These are phyloP conservation scores for Massariosphaeria phaeospora DNA, from an alignment of 495 filamentous ascomycete genomes.

Conservation along the genomic window DNA sequence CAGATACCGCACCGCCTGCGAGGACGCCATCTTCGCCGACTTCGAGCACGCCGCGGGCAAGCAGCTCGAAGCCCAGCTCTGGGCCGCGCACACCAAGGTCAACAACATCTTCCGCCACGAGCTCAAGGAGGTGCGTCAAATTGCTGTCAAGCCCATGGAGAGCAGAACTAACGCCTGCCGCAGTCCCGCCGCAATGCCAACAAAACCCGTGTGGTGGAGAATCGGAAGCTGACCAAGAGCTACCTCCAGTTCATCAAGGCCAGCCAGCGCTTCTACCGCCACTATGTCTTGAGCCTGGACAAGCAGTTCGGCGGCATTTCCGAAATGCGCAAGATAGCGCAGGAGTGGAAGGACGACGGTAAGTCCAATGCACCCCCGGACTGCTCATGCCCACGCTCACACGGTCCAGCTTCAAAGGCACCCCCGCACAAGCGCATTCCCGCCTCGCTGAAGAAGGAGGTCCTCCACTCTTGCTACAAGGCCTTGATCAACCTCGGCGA, in stretches of 20 bases:
- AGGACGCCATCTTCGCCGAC: slow-evolving; percentile 67
- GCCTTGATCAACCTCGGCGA: slow-evolving; percentile 85
- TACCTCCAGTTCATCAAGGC: slow-evolving; percentile 82
- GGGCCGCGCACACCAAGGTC: slow-evolving; percentile 71
- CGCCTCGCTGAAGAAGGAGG: slow-evolving; percentile 48
- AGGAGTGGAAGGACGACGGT: slow-evolving; percentile 28
- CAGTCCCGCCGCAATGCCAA: slow-evolving; percentile 44
- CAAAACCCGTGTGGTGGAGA: slow-evolving; percentile 67
- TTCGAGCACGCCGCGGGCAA: slow-evolving; percentile 61
- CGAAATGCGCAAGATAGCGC: slow-evolving; percentile 49
- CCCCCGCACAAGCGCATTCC: slow-evolving; percentile 39
- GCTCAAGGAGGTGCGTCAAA: slow-evolving; percentile 47
- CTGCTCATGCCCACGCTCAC: background rate
- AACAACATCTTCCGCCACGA: slow-evolving; percentile 70
- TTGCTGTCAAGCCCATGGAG: background rate
- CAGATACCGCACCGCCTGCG: slow-evolving; percentile 66
- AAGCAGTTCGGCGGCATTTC: slow-evolving; percentile 65
- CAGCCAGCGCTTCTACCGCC: slow-evolving; percentile 78
- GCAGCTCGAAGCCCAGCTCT: slow-evolving; percentile 65
- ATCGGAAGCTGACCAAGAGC: slow-evolving; percentile 70
- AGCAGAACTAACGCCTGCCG: background rate
- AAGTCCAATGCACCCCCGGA: background rate
- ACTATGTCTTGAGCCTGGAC: slow-evolving; percentile 73
- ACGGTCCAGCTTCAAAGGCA: slow-evolving; percentile 4
- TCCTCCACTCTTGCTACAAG: slow-evolving; percentile 73